Evolutionary conservation across 192 early-diverging fungal species (phyloP).

Genomic region (Phlyctochytrium bullatum): DNA sequence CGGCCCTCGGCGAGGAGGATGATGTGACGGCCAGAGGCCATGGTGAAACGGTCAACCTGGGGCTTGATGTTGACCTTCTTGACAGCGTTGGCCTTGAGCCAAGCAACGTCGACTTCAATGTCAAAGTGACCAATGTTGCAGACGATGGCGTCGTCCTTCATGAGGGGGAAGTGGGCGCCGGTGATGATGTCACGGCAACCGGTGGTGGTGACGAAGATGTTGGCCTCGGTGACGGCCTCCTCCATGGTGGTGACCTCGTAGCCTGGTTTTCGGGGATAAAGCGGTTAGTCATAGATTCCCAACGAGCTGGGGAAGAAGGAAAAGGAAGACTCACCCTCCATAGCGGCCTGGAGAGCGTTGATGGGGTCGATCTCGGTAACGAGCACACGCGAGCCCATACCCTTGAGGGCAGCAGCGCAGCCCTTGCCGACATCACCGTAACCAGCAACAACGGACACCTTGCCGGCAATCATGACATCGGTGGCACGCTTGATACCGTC

Average conservation of each 20-base stretch:
- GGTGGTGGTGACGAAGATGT: conserved; percentile 99
- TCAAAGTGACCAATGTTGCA: conserved; percentile 99
- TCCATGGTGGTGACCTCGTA: conserved; percentile 99
- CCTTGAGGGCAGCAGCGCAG: conserved; percentile 94
- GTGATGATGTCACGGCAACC: conserved; percentile 98
- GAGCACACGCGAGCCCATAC: conserved; percentile 97
- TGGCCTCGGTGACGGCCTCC: conserved; percentile 82
- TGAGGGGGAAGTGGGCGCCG: conserved; percentile 84
- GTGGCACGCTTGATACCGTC: conserved; percentile 99
- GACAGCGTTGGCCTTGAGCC: conserved; percentile 93
- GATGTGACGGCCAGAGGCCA: conserved; percentile 88
- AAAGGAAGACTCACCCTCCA: conserved; percentile 60
- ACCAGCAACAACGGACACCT: conserved; percentile 96
- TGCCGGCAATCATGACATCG: conserved; percentile 99
- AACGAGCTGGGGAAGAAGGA: not conserved
- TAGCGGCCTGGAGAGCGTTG: conserved; percentile 98
- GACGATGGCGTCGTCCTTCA: conserved; percentile 99
- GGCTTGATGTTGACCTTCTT: conserved; percentile 94
- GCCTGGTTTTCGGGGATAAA: conserved; percentile 42
- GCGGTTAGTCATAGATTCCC: not conserved
- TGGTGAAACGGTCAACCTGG: conserved; percentile 95
- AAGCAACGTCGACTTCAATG: conserved; percentile 97
- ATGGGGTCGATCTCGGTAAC: conserved; percentile 99
- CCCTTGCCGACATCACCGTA: conserved; percentile 99
- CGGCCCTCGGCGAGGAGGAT: conserved; percentile 98